Evolutionary conservation across 108 stramenopile species (phyloP), one percentile per base, ranked within the genome.

Genomic region (Cylindrotheca closterium): DNA sequence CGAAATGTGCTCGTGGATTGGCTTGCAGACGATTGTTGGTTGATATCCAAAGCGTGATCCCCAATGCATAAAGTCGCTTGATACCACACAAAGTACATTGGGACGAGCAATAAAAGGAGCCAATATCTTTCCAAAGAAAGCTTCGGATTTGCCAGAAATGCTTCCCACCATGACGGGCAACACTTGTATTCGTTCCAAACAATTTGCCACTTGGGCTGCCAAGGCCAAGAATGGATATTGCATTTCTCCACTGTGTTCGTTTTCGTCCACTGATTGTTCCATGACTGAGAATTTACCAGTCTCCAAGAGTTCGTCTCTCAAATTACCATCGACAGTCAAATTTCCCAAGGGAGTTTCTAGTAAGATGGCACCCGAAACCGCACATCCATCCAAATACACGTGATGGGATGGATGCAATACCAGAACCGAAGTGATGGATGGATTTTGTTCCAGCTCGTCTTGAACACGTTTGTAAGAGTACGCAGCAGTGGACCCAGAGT

Each of bases 241-340:
- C 92, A 94, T 91, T 78, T 93, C 92, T 37, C 89, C 92, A 10
- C 83, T 85, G 63, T 93, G 92, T 62, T 93, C 92, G 17, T 70
- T 51, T 49, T 93, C 89, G 51, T 93, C 92, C 2, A 72, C 79
- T 4, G 25, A 31, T 37, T 74, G 48, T n/a, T 77, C 47, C 92
- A 93, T 90, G 18, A 75, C 34, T 3, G 70, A 54, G 70, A 89
- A 89, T 10, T 42, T 42, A 42, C 37, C 37, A 7, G 10, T 42
- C 37, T 42, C 37, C 22, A 83, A 59, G 22, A 93, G 65, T 61
- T 85, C 77, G 27, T 81, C 66, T 28, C 92, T 68, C 24, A 91
- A 53, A 4, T 62, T 78, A 47, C 65, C 75, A 66, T 89, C 85
- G 25, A 91, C 88, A 22, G 19, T 26, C 47, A 94, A 60, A 61